Evolutionary conservation across 179 eudicot genomes (phyloP).

Genomic region (Pouteria campechiana): DNA sequence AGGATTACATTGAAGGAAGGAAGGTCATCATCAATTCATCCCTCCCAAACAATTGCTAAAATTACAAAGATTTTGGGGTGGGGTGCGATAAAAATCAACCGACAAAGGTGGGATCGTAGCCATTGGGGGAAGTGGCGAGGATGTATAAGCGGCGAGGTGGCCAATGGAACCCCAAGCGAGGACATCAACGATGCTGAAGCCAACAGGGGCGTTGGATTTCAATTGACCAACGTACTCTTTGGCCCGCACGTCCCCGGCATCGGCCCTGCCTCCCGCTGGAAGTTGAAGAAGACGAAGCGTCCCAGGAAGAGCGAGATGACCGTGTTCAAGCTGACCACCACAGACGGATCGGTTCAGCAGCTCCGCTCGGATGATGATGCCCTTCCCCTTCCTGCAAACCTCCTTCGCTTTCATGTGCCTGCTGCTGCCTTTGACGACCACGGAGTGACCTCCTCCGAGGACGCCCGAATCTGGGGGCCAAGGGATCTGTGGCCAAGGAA

Average conservation of each 20-base stretch:
- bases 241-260: conserved; percentile 74
- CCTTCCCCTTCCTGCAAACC: conserved; percentile 1
- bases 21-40: no score
- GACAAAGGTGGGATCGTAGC: conserved; percentile 88
- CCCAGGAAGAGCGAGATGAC: conserved; percentile 83
- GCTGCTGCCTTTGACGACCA: conserved; percentile 4
- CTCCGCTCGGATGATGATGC: conserved; percentile 33
- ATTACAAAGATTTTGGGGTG: no score
- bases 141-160: conserved; percentile 86
- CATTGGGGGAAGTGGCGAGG: conserved; percentile 91
- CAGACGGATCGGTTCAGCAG: conserved; percentile 51
- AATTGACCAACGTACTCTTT: conserved; percentile 82
- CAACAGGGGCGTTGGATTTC: conserved; percentile 81
- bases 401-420: no score
- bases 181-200: conserved; percentile 85
- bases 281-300: conserved; percentile 82
- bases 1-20: no score
- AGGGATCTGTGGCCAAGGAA: conserved; percentile 47
- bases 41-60: no score
- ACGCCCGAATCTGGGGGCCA: conserved; percentile 11
- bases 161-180: conserved; percentile 95
- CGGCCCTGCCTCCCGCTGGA: conserved; percentile 83
- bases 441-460: conserved; percentile 6
- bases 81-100: conserved; percentile 21
- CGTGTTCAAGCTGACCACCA: conserved; percentile 81